Evolutionary conservation across 805 yeast species (phyloP).

Genomic region (Starmerella lactis-condensi): DNA sequence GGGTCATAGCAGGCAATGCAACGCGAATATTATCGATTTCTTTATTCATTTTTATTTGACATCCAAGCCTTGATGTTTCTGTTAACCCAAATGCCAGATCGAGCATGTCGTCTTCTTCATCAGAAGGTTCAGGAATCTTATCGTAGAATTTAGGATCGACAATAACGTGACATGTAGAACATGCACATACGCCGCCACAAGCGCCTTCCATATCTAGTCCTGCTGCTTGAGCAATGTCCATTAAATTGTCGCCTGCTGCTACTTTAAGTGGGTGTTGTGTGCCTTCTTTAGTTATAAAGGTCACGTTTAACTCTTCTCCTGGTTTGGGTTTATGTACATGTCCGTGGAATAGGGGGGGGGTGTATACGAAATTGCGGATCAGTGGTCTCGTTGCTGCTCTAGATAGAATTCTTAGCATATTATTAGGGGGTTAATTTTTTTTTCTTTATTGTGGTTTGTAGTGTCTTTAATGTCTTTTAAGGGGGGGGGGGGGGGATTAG

Average conservation of each 20-base stretch:
- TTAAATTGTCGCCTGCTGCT: conserved; percentile 73
- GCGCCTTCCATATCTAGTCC: conserved; percentile 92
- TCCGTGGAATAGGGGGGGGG: conserved; percentile 38
- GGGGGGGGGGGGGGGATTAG: too few relatives aligned
- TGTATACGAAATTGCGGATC: too few relatives aligned
- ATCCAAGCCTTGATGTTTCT: conserved; percentile 89
- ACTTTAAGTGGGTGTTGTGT: conserved; percentile 65
- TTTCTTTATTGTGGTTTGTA: too few relatives aligned
- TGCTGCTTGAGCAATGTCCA: conserved; percentile 89
- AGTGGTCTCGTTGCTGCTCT: too few relatives aligned
- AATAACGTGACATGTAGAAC: conserved; percentile 92
- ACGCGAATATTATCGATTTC: conserved; percentile 85
- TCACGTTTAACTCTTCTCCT: conserved; percentile 77
- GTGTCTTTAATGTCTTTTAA: too few relatives aligned
- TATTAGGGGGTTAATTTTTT: too few relatives aligned
- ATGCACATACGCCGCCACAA: conserved; percentile 98
- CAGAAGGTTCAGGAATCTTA: conserved; percentile 80
- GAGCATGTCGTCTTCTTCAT: conserved; percentile 96
- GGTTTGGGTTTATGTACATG: conserved; percentile 79
- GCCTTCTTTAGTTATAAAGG: conserved; percentile 86
- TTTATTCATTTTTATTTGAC: conserved; percentile 78
- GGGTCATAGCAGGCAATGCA: conserved; percentile 92
- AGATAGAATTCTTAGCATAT: too few relatives aligned
- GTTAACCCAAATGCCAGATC: conserved; percentile 94
- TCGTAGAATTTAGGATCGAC: conserved; percentile 92